Evolutionary conservation across 352 stramenopile genomes (phyloP).

Genomic region (Pythium oligandrum): DNA sequence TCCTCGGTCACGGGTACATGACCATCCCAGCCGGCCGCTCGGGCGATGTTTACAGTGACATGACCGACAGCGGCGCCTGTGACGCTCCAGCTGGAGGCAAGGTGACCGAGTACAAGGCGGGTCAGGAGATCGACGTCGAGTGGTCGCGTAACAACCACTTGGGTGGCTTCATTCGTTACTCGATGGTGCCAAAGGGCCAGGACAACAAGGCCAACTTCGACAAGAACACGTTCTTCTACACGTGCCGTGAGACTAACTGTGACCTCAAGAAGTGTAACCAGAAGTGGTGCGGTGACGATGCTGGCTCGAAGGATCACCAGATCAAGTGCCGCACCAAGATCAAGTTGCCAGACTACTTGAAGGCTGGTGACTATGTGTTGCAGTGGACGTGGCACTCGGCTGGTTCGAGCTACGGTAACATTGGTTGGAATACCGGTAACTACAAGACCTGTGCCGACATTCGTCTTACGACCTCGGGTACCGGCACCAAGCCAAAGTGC

Average conservation of each 20-base stretch:
- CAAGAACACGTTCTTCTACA: constrained; percentile 44
- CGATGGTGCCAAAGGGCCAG: constrained; percentile 31
- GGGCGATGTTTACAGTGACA: constrained; percentile 24
- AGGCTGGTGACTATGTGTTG: constrained; percentile 47
- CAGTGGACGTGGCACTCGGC: constrained; percentile 52
- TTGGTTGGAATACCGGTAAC: constrained; percentile 37
- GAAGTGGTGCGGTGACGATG: constrained; percentile 35
- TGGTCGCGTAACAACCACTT: too few species aligned
- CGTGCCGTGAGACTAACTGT: constrained; percentile 35
- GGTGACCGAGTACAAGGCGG: too few species aligned
- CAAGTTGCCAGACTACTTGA: constrained; percentile 35
- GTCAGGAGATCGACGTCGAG: too few species aligned
- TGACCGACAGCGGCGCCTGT: constrained; percentile 27
- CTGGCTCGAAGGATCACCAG: constrained; percentile 21
- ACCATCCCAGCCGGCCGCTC: constrained; percentile 42
- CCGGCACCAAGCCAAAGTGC: constrained; percentile 31
- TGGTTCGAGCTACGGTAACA: constrained; percentile 46
- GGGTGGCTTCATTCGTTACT: too few species aligned
- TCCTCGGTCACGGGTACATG: constrained; percentile 37
- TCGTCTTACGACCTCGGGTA: too few species aligned
- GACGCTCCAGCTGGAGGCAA: too few species aligned
- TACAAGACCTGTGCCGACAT: constrained; percentile 57
- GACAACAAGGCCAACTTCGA: constrained; percentile 36
- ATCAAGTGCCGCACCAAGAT: too few species aligned
- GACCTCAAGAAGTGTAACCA: constrained; percentile 36